These are phyloP conservation scores for Leccinum griseonigrum DNA, from an alignment of 1,284 basidiomycete species.

Conservation along the genomic window DNA sequence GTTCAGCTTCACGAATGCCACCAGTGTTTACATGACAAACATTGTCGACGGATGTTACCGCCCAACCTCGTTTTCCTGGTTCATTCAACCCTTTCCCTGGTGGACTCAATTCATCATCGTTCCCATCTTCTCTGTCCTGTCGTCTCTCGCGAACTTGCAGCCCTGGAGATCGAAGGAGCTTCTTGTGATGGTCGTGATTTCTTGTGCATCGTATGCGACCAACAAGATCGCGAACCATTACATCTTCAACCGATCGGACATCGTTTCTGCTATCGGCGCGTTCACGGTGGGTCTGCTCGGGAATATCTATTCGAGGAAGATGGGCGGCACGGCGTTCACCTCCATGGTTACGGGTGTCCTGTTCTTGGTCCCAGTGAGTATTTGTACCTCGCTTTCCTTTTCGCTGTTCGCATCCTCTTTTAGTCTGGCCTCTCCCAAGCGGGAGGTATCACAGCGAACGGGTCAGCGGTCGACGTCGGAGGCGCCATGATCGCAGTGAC, in stretches of 20 bases:
- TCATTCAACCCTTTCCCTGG: slow-evolving; percentile 70
- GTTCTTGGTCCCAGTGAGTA: slow-evolving; percentile 77
- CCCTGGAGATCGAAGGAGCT: slow-evolving; percentile 70
- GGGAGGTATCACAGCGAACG: slow-evolving; percentile 72
- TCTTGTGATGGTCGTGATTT: slow-evolving; percentile 83
- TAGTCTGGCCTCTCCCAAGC: slow-evolving; percentile 86
- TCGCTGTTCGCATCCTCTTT: slow-evolving; percentile 9
- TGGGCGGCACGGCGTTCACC: slow-evolving; percentile 88
- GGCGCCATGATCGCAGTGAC: slow-evolving; percentile 86
- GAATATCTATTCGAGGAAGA: slow-evolving; percentile 80
- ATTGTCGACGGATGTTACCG: slow-evolving; percentile 71
- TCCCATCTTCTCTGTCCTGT: slow-evolving; percentile 74
- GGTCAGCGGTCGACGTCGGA: slow-evolving; percentile 71
- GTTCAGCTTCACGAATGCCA: slow-evolving; percentile 70
- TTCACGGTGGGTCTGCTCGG: slow-evolving; percentile 82
- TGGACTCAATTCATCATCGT: slow-evolving; percentile 81
- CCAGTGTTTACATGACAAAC: slow-evolving; percentile 40
- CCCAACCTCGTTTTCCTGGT: slow-evolving; percentile 67
- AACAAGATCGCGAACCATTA: slow-evolving; percentile 82
- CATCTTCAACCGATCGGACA: slow-evolving; percentile 82
- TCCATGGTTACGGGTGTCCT: slow-evolving; percentile 87
- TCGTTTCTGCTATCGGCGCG: slow-evolving; percentile 84
- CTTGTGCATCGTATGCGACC: slow-evolving; percentile 73
- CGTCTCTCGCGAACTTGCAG: slow-evolving; percentile 76
- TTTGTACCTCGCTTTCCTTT: not conserved